Evolutionary conservation across 2,329 filamentous ascomycete species (phyloP).

Genomic region (Arthrinium phaeospermum): DNA sequence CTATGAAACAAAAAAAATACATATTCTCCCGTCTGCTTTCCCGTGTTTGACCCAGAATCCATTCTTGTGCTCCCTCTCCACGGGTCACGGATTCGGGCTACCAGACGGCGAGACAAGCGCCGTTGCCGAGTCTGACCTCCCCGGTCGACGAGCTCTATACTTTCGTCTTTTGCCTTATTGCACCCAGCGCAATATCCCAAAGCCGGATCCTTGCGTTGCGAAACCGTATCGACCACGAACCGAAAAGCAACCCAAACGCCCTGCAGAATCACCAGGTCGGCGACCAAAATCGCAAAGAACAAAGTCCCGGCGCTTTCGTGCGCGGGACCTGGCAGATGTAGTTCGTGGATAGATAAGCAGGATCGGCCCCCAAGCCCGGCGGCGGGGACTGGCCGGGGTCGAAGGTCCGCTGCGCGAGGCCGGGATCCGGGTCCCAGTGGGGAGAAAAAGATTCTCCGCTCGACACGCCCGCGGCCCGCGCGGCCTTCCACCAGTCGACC

Average conservation of each 20-base stretch:
- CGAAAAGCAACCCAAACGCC: background rate
- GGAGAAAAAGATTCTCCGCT: no score
- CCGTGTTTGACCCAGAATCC: no score
- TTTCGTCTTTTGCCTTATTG: background rate
- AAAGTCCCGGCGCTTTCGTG: background rate
- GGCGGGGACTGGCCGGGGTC: background rate
- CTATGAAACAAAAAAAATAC: no score
- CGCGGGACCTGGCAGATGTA: background rate
- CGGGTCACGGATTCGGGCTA: background rate
- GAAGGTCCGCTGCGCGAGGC: background rate
- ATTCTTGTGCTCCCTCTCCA: background rate
- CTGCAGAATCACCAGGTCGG: background rate
- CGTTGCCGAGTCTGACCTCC: background rate
- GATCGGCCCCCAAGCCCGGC: background rate
- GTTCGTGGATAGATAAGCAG: background rate
- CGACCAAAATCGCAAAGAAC: background rate
- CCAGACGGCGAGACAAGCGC: background rate
- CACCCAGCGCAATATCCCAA: background rate
- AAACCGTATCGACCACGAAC: background rate
- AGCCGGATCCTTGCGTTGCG: background rate
- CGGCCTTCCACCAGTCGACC: background rate
- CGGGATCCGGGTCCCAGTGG: background rate
- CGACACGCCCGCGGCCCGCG: no score
- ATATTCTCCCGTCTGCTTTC: no score
- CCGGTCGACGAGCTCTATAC: background rate